Conservation (phyloP, 2,329 filamentous ascomycete genomes). For the Alternaria postmessia region DNA sequence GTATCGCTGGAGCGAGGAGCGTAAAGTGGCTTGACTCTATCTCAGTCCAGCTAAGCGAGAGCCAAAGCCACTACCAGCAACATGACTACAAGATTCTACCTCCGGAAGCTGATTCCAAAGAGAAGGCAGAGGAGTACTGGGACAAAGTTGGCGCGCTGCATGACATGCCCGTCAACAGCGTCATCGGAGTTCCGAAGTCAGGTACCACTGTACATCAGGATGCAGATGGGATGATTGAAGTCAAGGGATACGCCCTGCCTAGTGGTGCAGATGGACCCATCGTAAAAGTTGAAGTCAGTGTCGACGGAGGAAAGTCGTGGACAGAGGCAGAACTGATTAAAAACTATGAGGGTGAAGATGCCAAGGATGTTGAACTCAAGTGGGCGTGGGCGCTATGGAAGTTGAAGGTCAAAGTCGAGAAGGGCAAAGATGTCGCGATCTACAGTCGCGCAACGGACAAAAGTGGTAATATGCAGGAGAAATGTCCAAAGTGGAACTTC, state of each 20-base stretch:
- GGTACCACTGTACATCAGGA: constrained; percentile 54
- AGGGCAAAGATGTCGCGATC: constrained; percentile 55
- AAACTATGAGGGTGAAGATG: constrained; percentile 22
- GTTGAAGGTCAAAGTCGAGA: constrained; percentile 53
- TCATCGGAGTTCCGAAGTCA: constrained; percentile 59
- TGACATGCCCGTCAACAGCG: constrained; percentile 66
- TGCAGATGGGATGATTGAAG: constrained; percentile 55
- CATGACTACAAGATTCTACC: constrained; percentile 68
- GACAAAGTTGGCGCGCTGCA: constrained; percentile 58
- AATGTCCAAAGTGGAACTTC: constrained; percentile 64
- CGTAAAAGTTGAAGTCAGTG: constrained; percentile 61
- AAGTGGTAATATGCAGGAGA: constrained; percentile 61
- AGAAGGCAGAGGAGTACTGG: constrained; percentile 64
- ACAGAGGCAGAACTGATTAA: constrained; percentile 54
- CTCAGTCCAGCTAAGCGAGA: constrained; percentile 60
- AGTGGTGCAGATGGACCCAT: constrained; percentile 62
- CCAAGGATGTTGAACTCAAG: constrained; percentile 48
- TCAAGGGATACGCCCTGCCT: constrained; percentile 65
- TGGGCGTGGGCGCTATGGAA: constrained; percentile 68
- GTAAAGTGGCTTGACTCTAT: constrained; percentile 67
- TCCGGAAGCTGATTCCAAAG: constrained; percentile 57
- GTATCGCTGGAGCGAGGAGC: constrained; percentile 62
- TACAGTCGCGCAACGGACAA: constrained; percentile 64
- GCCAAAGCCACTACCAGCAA: constrained; percentile 65
- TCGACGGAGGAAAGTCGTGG: constrained; percentile 61